Conservation (phyloP, 768 basidiomycete species). For the Obba rivulosa region DNA sequence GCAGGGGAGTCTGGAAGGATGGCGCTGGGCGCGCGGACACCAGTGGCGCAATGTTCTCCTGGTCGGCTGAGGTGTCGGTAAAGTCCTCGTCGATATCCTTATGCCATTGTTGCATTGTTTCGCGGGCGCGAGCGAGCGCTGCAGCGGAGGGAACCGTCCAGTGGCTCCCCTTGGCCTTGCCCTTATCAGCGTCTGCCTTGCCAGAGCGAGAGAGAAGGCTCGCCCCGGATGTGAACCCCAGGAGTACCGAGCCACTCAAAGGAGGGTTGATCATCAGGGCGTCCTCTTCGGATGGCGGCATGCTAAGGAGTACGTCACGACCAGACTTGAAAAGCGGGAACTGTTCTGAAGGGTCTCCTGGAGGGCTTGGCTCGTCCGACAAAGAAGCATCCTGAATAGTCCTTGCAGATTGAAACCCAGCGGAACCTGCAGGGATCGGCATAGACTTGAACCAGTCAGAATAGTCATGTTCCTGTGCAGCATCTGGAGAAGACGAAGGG, state of each 20-base stretch:
- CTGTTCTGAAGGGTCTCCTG: too few species aligned
- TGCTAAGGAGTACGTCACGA: too few species aligned
- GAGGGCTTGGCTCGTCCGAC: neutral
- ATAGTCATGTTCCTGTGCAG: neutral
- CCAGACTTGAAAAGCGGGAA: too few species aligned
- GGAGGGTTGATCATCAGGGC: neutral
- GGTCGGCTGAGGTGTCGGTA: neutral
- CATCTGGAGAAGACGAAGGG: slow-evolving; percentile 10
- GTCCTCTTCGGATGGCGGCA: neutral
- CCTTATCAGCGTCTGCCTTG: neutral
- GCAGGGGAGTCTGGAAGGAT: slow-evolving; percentile 3
- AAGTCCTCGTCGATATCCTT: slow-evolving; percentile 11
- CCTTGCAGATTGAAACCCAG: slow-evolving; percentile 13
- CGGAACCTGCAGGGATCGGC: neutral
- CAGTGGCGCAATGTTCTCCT: neutral
- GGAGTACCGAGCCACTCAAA: neutral
- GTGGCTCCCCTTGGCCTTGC: slow-evolving; percentile 5
- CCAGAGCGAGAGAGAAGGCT: neutral
- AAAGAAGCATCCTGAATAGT: neutral
- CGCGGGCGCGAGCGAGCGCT: slow-evolving; percentile 17
- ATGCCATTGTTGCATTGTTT: slow-evolving; percentile 21
- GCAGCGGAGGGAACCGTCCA: slow-evolving; percentile 19
- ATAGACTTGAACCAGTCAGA: slow-evolving; percentile 8
- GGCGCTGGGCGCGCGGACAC: neutral
- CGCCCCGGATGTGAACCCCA: slow-evolving; percentile 3